These are phyloP conservation scores for Cylindricascospora bacillispora DNA, from an alignment of 1,139 yeast genomes.

Conservation along the genomic window DNA sequence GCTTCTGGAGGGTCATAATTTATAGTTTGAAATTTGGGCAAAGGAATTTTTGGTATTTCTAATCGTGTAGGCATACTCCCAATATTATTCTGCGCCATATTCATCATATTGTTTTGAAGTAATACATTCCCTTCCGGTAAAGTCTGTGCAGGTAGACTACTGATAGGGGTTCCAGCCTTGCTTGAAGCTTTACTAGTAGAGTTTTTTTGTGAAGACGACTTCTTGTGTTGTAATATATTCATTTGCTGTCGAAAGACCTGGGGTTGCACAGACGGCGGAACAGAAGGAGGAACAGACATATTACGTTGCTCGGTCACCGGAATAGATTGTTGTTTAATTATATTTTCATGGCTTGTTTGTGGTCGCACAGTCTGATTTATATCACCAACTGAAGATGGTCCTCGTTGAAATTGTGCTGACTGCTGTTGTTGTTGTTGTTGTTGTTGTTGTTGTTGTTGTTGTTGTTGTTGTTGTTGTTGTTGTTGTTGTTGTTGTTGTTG, in stretches of 20 bases:
- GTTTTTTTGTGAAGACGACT: background rate
- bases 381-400: constrained; percentile 3
- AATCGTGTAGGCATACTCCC: background rate
- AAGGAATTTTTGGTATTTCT: background rate
- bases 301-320: background rate
- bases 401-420: constrained; percentile 4
- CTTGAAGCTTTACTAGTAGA: constrained; percentile 3
- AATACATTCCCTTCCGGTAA: background rate
- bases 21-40: constrained; percentile 21
- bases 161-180: constrained; percentile 3
- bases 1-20: constrained; percentile 22
- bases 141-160: constrained; percentile 9
- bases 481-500: constrained; percentile 14
- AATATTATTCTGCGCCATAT: background rate
- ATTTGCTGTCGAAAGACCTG: constrained; percentile 2
- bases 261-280: too few relatives aligned
- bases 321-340: constrained; percentile 5
- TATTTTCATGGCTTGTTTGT: background rate
- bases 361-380: constrained; percentile 3
- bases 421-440: constrained; percentile 5
- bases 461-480: constrained; percentile 8
- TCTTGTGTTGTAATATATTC: constrained; percentile 1
- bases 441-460: constrained; percentile 8
- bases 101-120: background rate
- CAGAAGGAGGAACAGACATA: too few relatives aligned